Percentiles rank a stretch among this genome's conserved stretches.
These are phyloP conservation scores for Grammothele lineata DNA, from an alignment of 768 basidiomycete species.

Conservation along the genomic window DNA sequence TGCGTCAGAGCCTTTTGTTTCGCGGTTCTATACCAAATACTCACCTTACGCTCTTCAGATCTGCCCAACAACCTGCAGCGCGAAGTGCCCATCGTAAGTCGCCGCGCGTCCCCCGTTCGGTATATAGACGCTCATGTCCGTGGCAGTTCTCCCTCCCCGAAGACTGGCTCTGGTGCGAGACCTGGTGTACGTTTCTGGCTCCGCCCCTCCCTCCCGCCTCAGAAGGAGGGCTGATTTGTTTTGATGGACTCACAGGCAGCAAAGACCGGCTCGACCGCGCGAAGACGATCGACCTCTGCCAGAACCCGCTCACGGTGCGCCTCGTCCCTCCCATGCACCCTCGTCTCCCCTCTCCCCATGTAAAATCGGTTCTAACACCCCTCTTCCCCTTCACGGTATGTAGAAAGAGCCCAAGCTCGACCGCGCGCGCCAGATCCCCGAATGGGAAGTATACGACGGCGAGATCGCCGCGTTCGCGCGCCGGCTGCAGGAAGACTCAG, in stretches of 20 bases:
- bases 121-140: background rate
- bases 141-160: conserved; percentile 78
- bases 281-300: conserved; percentile 93
- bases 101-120: background rate
- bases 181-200: conserved; percentile 73
- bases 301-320: conserved; percentile 89
- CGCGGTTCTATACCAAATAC: background rate
- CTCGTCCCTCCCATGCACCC: background rate
- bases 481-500: too few relatives aligned
- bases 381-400: conserved; percentile 6
- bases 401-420: conserved; percentile 97
- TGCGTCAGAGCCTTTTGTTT: conserved; percentile 22
- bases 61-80: conserved; percentile 93
- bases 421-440: conserved; percentile 91
- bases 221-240: background rate
- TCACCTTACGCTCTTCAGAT: conserved; percentile 45
- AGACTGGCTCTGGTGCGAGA: conserved; percentile 99
- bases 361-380: background rate
- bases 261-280: conserved; percentile 76
- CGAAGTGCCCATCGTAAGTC: conserved; percentile 86
- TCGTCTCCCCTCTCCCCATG: background rate
- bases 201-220: background rate
- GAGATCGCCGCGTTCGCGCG: conserved; percentile 84
- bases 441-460: conserved; percentile 92
- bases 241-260: conserved; percentile 46